Base-by-base conservation (phyloP, 2,329 filamentous ascomycete genomes). In the Fusarium verrucosum region DNA sequence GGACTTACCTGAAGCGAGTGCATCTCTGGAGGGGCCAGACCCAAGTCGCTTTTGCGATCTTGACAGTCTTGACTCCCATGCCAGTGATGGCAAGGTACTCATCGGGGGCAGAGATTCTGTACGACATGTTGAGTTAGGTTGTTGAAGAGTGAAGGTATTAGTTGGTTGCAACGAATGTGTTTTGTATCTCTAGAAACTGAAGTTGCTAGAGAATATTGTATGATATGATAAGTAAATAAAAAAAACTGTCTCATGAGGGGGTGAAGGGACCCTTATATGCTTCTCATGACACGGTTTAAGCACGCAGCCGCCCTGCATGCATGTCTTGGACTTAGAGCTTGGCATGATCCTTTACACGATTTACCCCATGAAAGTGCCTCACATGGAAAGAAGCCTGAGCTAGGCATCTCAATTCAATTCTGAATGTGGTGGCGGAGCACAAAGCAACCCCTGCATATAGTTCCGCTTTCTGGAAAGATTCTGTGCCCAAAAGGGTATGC, bases 1-100 rank as follows among this genome's bases (percentile, higher is more conserved):
- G 9, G 22, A n/a, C 32, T 43, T 35, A 68, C 69, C 67, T 69
- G 76, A 86, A 86, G 70, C 83, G 82, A 54, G 78, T 82, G 76
- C 80, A 87, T 73, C 87, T 84, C 78, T 94, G 90, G 64, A 91
- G 87, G 52, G 90, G 90, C 77, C 83, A 85, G 17, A 92, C 83
- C 80, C 89, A 88, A 52, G 88, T 83, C 66, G 92, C 90, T 79
- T 96, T 96, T 73, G 86, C 87, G 76, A 96, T 93, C 68, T 86
- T 86, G 70, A 96, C 87, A 71, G 85, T 88, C 38, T 88, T 82
- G 70, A 96, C 84, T 66, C 89, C 87, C 78, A 88, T 88, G 79
- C 92, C 92, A 70, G 92, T 95, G 70, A 95, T 86, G 82, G 92
- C 92, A 78, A 96, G 90, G 83, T 95, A 96, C 79, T 92, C 87